These are phyloP conservation scores for Butyriboletus loyo DNA, from an alignment of 768 basidiomycete genomes.

Conservation along the genomic window DNA sequence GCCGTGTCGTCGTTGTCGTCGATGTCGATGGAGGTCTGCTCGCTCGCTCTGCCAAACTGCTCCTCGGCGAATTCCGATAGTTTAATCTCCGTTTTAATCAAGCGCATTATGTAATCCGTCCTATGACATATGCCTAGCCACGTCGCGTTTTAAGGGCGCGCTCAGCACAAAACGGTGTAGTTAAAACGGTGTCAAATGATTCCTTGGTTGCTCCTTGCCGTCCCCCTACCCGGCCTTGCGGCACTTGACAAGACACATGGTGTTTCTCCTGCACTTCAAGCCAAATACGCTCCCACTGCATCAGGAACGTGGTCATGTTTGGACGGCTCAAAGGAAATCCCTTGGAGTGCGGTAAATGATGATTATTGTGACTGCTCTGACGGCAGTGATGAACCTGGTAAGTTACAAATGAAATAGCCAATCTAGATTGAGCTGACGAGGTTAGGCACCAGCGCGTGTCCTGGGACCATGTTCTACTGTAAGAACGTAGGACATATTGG, in stretches of 20 bases:
- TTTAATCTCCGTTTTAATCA: constrained; percentile 22
- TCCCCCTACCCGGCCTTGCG: constrained; percentile 40
- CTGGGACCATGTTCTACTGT: constrained; percentile 77
- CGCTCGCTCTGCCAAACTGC: not conserved
- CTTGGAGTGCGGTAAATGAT: constrained; percentile 84
- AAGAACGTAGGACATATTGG: constrained; percentile 87
- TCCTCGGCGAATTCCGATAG: constrained; percentile 19
- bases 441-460: constrained; percentile 82
- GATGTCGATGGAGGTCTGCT: constrained; percentile 17
- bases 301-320: constrained; percentile 74
- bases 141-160: not conserved
- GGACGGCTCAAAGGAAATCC: constrained; percentile 74
- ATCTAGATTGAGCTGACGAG: constrained; percentile 8
- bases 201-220: constrained; percentile 44
- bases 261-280: constrained; percentile 50
- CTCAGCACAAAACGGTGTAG: not conserved
- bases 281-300: constrained; percentile 51
- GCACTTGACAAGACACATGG: constrained; percentile 52
- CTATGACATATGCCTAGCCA: not conserved
- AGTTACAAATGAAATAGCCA: constrained; percentile 3
- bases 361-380: constrained; percentile 94
- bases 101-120: constrained; percentile 21
- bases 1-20: constrained; percentile 21
- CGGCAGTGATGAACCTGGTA: constrained; percentile 95
- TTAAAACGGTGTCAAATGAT: constrained; percentile 36